Evolutionary conservation across 176 grass and related monocot genomes (phyloP).

Genomic region (sorghum (Sorghum bicolor)): DNA sequence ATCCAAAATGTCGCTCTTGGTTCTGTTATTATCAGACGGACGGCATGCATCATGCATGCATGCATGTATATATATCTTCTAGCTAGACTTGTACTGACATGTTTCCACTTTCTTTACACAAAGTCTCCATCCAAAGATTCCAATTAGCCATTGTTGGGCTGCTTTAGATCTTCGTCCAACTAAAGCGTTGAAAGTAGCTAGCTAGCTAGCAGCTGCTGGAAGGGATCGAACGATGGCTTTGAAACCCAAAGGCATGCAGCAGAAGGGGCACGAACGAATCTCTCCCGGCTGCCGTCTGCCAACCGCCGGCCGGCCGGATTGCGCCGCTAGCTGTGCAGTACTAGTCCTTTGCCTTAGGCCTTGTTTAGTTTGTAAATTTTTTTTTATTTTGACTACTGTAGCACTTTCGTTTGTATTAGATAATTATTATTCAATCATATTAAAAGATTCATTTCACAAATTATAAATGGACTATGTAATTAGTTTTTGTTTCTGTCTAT

Average conservation of each 20-base stretch:
- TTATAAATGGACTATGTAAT: too few species aligned
- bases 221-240: not conserved
- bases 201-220: too few species aligned
- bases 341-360: not conserved
- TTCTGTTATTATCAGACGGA: too few species aligned
- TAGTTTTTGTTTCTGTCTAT: too few species aligned
- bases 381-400: too few species aligned
- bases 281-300: not conserved
- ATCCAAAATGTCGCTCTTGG: not conserved
- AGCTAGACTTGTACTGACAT: too few species aligned
- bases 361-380: too few species aligned
- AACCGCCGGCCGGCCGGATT: not conserved
- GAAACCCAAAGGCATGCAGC: not conserved
- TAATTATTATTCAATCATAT: too few species aligned
- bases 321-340: not conserved
- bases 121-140: slow-evolving; percentile 22
- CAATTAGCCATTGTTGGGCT: not conserved
- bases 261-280: not conserved
- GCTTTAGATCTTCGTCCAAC: not conserved
- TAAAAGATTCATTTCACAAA: too few species aligned
- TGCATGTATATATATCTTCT: not conserved
- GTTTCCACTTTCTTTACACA: not conserved
- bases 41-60: too few species aligned
- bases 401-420: too few species aligned
- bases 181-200: slow-evolving; percentile 7